Base-by-base conservation (phyloP, 441 rosid species). In the Gossypium schwendimanii region DNA sequence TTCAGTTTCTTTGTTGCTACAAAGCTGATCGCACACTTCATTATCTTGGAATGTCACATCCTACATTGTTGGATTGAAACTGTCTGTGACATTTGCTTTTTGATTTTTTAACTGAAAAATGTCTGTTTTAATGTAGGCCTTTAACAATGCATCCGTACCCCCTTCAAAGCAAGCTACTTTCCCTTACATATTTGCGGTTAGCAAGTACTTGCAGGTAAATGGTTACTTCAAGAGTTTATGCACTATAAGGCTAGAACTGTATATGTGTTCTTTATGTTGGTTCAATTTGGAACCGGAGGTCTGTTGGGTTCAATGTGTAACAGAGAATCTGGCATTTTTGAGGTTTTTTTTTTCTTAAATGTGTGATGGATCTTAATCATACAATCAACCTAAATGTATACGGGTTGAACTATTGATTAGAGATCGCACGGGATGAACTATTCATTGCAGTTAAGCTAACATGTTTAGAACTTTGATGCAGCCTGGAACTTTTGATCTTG, bases 401-500 rank as follows among this genome's bases (percentile, higher is more conserved):
- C 28, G 0, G 6, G 28, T 20, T 55, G 26, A 55, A 55, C 28
- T 8, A 21, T 10, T 9, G 60, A 21, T 20, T 20, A 10, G 24
- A 53, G 59, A 23, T 53, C 24, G 11, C 59, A 18, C 24, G 0
- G 59, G 24, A 4, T 7, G 20, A 53, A 53, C 28, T 18, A 21
- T 21, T 55, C 31, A 28, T 59, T 57, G 55, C 53, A 8, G 10
- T 61, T 44, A 62, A 65, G 21, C 76, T 71, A 65, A 28, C 36
- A 47, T 12, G 12, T 64, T 57, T 31, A 14, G 31, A 69, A 50
- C n/a, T 72, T 63, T 71, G 52, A 18, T 78, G 79, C 90, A 93
- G 99, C 87, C 97, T 54, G 99, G 99, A 79, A 89, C 82, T 73
- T 96, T 93, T 80, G 97, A 96, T 87, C 96, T 96, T 14, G 99